Conservation (phyloP, 352 stramenopile genomes). For the Globisporangium nunn region DNA sequence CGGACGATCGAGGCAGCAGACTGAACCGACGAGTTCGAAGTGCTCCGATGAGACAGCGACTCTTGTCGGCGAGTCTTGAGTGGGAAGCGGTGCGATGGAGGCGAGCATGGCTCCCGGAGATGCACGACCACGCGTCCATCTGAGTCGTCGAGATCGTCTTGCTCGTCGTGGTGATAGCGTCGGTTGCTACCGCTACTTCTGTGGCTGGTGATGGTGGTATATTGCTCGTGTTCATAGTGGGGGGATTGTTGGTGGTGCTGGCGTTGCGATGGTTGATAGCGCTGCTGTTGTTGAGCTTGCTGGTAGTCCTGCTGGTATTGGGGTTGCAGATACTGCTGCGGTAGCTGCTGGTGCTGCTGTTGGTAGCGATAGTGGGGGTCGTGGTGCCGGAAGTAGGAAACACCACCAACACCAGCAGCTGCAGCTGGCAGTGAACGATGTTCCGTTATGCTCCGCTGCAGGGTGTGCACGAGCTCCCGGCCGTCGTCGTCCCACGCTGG, state of each 20-base stretch:
- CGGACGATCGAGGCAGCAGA: constrained; percentile 1
- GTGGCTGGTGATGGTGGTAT: background rate
- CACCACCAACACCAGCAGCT: background rate
- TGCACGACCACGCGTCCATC: constrained; percentile 1
- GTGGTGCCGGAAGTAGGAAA: background rate
- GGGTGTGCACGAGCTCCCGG: background rate
- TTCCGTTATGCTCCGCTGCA: background rate
- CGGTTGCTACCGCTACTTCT: background rate
- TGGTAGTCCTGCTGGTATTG: background rate
- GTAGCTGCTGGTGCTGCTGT: background rate
- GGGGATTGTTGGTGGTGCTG: background rate
- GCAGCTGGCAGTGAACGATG: background rate
- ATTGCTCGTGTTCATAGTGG: background rate
- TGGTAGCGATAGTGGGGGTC: background rate
- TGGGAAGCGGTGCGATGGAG: background rate
- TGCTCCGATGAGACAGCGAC: constrained; percentile 8
- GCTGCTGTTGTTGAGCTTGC: background rate
- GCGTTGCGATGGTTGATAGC: background rate
- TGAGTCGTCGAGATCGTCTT: background rate
- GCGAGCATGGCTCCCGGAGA: background rate
- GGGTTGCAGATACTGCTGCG: background rate
- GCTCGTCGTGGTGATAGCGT: background rate
- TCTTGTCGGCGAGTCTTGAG: constrained; percentile 2
- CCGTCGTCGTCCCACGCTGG: too few species aligned
- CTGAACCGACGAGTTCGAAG: constrained; percentile 7